Evolutionary conservation across 2,329 filamentous ascomycete species (phyloP).

Genomic region (Knoxdaviesia capensis): DNA sequence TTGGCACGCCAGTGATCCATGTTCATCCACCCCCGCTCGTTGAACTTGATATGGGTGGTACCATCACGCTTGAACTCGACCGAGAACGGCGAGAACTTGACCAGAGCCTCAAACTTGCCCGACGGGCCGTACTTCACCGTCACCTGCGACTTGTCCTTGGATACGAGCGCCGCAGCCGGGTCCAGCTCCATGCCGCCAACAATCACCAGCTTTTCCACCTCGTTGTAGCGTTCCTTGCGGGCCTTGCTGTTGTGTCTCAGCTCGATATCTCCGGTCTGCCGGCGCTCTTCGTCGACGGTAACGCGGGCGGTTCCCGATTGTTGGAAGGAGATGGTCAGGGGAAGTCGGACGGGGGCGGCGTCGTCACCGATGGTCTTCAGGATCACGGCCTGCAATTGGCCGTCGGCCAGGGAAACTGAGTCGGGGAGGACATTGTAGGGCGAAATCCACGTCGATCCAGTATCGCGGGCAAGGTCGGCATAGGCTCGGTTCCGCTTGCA

Average conservation of each 20-base stretch:
- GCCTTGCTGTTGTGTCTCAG: slow-evolving; percentile 67
- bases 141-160: slow-evolving; percentile 44
- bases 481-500: slow-evolving; percentile 86
- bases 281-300: slow-evolving; percentile 76
- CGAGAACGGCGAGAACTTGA: slow-evolving; percentile 64
- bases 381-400: slow-evolving; percentile 61
- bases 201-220: slow-evolving; percentile 68
- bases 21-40: slow-evolving; percentile 77
- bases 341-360: slow-evolving; percentile 54
- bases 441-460: slow-evolving; percentile 50
- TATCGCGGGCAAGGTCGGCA: slow-evolving; percentile 53
- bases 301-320: slow-evolving; percentile 77
- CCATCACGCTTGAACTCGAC: slow-evolving; percentile 78
- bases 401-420: slow-evolving; percentile 57
- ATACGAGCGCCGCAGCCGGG: slow-evolving; percentile 46
- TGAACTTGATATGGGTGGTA: slow-evolving; percentile 66
- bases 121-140: slow-evolving; percentile 65
- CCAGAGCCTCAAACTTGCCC: slow-evolving; percentile 59
- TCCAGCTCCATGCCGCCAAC: slow-evolving; percentile 63
- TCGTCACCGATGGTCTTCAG: slow-evolving; percentile 51
- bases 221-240: slow-evolving; percentile 87
- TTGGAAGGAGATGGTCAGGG: slow-evolving; percentile 72
- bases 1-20: slow-evolving; percentile 91
- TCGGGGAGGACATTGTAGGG: slow-evolving; percentile 61
- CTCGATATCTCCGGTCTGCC: slow-evolving; percentile 74